Conservation (phyloP, 192 early-diverging fungal genomes). For the Gigaspora rosea region DNA sequence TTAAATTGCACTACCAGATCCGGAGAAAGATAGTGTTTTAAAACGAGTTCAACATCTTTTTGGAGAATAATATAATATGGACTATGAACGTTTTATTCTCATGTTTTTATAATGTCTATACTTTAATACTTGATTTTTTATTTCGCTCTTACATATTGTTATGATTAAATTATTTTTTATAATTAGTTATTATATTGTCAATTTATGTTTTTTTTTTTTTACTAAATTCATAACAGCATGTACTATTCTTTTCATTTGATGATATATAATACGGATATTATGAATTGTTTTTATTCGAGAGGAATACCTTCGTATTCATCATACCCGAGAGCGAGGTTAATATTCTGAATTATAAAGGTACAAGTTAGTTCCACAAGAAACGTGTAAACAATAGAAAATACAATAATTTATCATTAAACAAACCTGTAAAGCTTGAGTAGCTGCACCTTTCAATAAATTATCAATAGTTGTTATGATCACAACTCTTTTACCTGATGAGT, state of each 20-base stretch:
- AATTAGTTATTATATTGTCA: too few species aligned
- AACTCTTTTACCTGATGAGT: conserved; percentile 72
- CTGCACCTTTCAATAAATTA: conserved; percentile 97
- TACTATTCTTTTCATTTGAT: too few species aligned
- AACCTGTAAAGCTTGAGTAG: conserved; percentile 95
- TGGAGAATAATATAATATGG: conserved; percentile 60
- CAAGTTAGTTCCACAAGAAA: neutral
- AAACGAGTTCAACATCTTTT: conserved; percentile 81
- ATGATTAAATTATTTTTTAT: too few species aligned
- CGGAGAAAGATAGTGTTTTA: conserved; percentile 81
- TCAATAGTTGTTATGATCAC: conserved; percentile 93
- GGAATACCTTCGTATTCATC: conserved; percentile 94
- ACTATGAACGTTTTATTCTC: neutral
- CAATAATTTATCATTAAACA: neutral
- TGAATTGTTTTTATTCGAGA: conserved; percentile 40
- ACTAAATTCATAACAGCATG: too few species aligned
- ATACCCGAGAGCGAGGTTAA: conserved; percentile 90
- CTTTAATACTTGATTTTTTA: neutral
- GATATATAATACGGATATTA: too few species aligned
- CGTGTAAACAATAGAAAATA: neutral
- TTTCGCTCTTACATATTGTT: too few species aligned
- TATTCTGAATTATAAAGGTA: conserved; percentile 59
- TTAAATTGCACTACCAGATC: conserved; percentile 43
- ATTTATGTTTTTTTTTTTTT: too few species aligned
- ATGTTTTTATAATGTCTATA: neutral